A percentile compares a stretch with the other conserved stretches of the same genome.
Conservation (phyloP, 2,329 filamentous ascomycete species). For the Atkinsonella texensis region DNA sequence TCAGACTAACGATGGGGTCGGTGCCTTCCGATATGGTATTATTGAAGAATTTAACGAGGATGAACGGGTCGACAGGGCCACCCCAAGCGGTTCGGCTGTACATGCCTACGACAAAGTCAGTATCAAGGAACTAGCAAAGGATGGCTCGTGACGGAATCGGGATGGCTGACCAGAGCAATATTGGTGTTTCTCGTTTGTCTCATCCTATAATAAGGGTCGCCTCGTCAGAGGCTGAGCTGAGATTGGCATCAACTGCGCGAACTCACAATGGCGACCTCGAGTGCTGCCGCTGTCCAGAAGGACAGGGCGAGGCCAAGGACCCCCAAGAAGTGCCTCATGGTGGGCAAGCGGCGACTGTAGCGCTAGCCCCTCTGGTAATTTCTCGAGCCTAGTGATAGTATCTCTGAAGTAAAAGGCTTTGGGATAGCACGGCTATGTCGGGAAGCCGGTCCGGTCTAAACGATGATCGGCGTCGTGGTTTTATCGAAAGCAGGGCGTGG, state of each 20-base stretch:
- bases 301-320: slow-evolving; percentile 41
- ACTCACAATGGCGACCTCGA: slow-evolving; percentile 41
- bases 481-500: too few relatives aligned
- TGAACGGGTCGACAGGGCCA: slow-evolving; percentile 78
- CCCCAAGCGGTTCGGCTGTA: slow-evolving; percentile 86
- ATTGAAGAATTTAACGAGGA: slow-evolving; percentile 66
- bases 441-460: too few relatives aligned
- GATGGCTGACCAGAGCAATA: slow-evolving; percentile 53
- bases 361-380: background rate
- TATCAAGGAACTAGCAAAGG: slow-evolving; percentile 6
- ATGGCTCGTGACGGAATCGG: background rate
- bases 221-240: slow-evolving; percentile 11
- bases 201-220: slow-evolving; percentile 41
- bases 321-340: slow-evolving; percentile 44
- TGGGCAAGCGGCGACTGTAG: slow-evolving; percentile 12
- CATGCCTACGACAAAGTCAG: slow-evolving; percentile 51
- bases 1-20: slow-evolving; percentile 68
- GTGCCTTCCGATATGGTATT: slow-evolving; percentile 41
- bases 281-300: slow-evolving; percentile 38
- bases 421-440: background rate
- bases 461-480: too few relatives aligned
- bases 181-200: slow-evolving; percentile 65
- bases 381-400: background rate
- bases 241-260: background rate
- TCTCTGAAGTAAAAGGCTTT: background rate